A percentile compares a stretch with the other conserved stretches of the same genome.
Evolutionary conservation across 148 eudicot species (phyloP).

Genomic region (Rhododendron williamsianum): DNA sequence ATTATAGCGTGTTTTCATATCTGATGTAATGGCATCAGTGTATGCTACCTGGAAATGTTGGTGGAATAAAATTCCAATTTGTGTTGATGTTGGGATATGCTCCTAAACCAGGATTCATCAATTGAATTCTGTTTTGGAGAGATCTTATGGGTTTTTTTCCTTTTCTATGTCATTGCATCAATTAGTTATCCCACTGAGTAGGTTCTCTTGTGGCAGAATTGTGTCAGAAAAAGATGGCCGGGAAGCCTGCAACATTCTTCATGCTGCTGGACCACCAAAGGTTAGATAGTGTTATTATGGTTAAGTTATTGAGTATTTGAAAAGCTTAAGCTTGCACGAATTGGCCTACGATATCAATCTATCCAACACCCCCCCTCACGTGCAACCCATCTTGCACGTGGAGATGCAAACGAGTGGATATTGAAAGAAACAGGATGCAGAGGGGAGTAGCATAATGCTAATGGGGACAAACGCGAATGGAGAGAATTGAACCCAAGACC

Average conservation of each 20-base stretch:
- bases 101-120: neutral
- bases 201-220: conserved; percentile 49
- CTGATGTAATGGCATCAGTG: neutral
- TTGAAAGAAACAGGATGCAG: neutral
- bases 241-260: conserved; percentile 85
- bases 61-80: neutral
- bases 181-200: neutral
- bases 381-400: neutral
- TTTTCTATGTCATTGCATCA: neutral
- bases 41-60: neutral
- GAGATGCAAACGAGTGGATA: neutral
- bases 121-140: neutral
- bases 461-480: neutral
- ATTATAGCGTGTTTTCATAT: neutral
- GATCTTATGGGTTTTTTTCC: neutral
- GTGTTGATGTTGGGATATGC: neutral
- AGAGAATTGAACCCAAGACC: neutral
- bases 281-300: conserved; percentile 25
- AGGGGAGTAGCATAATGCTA: neutral
- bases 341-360: neutral
- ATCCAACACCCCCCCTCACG: neutral
- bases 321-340: neutral
- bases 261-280: conserved; percentile 95
- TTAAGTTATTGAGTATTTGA: neutral
- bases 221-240: conserved; percentile 76